These are phyloP conservation scores for Aphanocladium album DNA, from an alignment of 2,329 filamentous ascomycete species.

Conservation along the genomic window DNA sequence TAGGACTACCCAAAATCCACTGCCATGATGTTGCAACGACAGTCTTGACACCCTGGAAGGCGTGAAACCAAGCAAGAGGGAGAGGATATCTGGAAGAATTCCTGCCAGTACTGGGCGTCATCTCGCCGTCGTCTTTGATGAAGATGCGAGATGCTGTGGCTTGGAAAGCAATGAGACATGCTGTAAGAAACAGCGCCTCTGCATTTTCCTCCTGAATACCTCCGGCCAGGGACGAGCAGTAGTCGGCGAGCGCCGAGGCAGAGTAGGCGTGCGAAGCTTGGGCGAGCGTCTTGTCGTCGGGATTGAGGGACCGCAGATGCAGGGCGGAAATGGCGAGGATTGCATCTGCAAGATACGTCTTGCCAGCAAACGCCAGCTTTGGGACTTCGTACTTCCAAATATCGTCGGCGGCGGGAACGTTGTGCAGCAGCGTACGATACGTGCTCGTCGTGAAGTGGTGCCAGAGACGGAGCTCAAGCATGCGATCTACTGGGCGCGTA, in stretches of 20 bases:
- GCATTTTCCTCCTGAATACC: constrained; percentile 57
- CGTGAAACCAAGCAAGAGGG: constrained; percentile 62
- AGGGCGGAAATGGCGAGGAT: constrained; percentile 60
- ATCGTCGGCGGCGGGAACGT: constrained; percentile 45
- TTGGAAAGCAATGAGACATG: constrained; percentile 62
- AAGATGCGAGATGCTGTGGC: constrained; percentile 59
- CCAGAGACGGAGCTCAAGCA: constrained; percentile 58
- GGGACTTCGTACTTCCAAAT: constrained; percentile 59
- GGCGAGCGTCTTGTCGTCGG: constrained; percentile 55
- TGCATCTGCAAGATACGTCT: constrained; percentile 56
- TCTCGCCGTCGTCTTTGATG: constrained; percentile 48
- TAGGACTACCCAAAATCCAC: constrained; percentile 53
- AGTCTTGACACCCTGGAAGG: constrained; percentile 62
- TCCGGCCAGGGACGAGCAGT: constrained; percentile 49
- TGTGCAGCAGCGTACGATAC: constrained; percentile 53
- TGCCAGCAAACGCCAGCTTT: constrained; percentile 54
- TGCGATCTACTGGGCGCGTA: constrained; percentile 23
- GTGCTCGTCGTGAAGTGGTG: constrained; percentile 61
- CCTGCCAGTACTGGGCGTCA: constrained; percentile 27
- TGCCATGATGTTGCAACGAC: constrained; percentile 61
- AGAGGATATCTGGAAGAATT: constrained; percentile 46
- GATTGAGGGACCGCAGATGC: constrained; percentile 52
- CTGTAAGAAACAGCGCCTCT: constrained; percentile 58
- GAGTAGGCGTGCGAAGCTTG: constrained; percentile 61
- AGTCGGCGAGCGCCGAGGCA: constrained; percentile 57